Evolutionary conservation across 805 yeast species (phyloP).

Genomic region (Yarrowia divulgata): DNA sequence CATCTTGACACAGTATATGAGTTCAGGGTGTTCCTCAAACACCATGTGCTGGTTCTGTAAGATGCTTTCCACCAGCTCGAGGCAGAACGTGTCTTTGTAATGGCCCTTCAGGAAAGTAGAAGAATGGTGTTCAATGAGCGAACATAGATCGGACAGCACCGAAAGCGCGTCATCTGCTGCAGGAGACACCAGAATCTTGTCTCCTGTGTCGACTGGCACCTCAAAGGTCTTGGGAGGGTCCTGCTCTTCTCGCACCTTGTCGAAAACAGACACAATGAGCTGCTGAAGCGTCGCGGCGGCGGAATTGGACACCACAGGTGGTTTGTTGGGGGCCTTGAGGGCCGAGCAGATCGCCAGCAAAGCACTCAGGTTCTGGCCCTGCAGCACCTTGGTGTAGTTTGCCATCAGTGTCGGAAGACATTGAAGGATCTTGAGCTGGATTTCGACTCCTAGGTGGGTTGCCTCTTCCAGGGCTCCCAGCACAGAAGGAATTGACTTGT

Average conservation of each 20-base stretch:
- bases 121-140: slow-evolving; percentile 63
- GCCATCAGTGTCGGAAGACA: slow-evolving; percentile 77
- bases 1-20: slow-evolving; percentile 69
- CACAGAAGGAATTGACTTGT: slow-evolving; percentile 58
- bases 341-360: slow-evolving; percentile 73
- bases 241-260: slow-evolving; percentile 58
- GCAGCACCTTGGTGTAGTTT: slow-evolving; percentile 62
- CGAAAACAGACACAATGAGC: slow-evolving; percentile 77
- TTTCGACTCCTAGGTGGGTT: slow-evolving; percentile 75
- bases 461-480: slow-evolving; percentile 76
- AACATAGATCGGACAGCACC: slow-evolving; percentile 76
- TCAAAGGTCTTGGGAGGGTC: slow-evolving; percentile 45
- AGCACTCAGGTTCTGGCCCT: slow-evolving; percentile 63
- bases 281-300: slow-evolving; percentile 95
- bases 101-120: slow-evolving; percentile 56
- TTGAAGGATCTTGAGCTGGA: slow-evolving; percentile 86
- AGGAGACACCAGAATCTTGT: slow-evolving; percentile 56
- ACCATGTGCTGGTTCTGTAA: slow-evolving; percentile 65
- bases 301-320: slow-evolving; percentile 81
- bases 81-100: slow-evolving; percentile 69
- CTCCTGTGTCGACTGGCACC: slow-evolving; percentile 57
- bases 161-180: slow-evolving; percentile 73
- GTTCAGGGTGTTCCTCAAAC: slow-evolving; percentile 67
- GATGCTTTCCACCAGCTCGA: slow-evolving; percentile 84
- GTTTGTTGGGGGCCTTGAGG: slow-evolving; percentile 71